Evolutionary conservation across 148 eudicot species (phyloP).

Genomic region (Gaultheria prostrata): DNA sequence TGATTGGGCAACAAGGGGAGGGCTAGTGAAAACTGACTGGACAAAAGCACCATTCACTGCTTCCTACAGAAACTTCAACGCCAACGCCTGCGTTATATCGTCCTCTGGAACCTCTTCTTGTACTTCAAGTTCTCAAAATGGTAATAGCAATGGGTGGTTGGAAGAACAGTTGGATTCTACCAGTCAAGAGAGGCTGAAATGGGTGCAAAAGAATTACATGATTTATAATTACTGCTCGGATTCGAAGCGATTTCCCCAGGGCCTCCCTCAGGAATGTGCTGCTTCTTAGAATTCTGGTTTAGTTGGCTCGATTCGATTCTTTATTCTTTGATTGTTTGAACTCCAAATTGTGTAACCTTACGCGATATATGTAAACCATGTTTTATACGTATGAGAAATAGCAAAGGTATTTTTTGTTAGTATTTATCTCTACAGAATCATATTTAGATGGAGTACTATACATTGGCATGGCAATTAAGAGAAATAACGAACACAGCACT

Average conservation of each 20-base stretch:
- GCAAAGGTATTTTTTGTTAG: no score
- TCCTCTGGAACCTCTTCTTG: constrained; percentile 29
- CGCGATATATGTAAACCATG: no score
- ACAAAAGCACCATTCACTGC: constrained; percentile 34
- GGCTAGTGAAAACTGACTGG: constrained; percentile 39
- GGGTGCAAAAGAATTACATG: constrained; percentile 36
- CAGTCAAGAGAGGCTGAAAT: constrained; percentile 29
- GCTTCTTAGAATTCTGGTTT: background rate
- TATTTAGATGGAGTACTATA: no score
- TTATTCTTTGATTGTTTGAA: background rate
- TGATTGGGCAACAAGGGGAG: constrained; percentile 40
- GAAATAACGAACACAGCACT: no score
- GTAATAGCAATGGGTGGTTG: constrained; percentile 20
- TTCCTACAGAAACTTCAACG: constrained; percentile 34
- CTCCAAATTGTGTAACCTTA: no score
- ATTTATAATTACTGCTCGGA: constrained; percentile 31
- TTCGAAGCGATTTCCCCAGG: constrained; percentile 29
- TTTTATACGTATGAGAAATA: no score
- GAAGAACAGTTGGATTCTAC: constrained; percentile 23
- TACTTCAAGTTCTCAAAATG: background rate
- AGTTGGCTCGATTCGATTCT: background rate
- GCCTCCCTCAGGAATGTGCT: constrained; percentile 30
- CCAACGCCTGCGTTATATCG: constrained; percentile 24
- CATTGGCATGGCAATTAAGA: no score
- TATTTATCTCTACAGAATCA: no score